Conservation (phyloP, 306 rosid species). For the Prunus kanzakura region DNA sequence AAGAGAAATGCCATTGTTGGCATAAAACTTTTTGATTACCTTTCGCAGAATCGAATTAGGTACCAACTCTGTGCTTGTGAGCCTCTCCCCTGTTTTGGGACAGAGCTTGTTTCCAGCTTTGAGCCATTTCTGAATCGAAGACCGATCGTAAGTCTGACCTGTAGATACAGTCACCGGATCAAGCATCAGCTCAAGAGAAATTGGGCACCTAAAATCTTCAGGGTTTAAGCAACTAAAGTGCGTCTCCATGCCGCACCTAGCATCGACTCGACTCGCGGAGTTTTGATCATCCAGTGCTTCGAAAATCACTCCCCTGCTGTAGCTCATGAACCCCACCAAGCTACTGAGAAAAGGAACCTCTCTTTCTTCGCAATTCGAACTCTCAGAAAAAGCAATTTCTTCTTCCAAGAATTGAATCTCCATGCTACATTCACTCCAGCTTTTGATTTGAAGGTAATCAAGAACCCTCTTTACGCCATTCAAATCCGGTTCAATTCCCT, state of each 20-base stretch:
- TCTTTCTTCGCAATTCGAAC: conserved; percentile 22
- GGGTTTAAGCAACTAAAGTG: conserved; percentile 35
- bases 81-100: conserved; percentile 83
- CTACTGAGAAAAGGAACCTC: conserved; percentile 49
- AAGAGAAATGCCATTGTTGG: conserved; percentile 32
- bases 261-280: conserved; percentile 12
- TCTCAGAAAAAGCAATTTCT: conserved; percentile 28
- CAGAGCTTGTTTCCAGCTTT: conserved; percentile 60
- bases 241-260: conserved; percentile 31
- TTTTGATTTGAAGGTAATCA: conserved; percentile 46
- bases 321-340: conserved; percentile 57
- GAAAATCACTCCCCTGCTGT: conserved; percentile 60
- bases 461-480: conserved; percentile 25
- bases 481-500: conserved; percentile 50
- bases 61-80: conserved; percentile 46
- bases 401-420: conserved; percentile 66
- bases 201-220: conserved; percentile 78
- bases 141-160: conserved; percentile 87
- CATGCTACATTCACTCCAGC: conserved; percentile 53
- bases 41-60: conserved; percentile 54
- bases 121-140: conserved; percentile 76
- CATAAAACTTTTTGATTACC: conserved; percentile 55
- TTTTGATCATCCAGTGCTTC: conserved; percentile 38
- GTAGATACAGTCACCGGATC: conserved; percentile 89
- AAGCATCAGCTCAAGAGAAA: conserved; percentile 71